These are phyloP conservation scores for Nicotiana knightiana DNA, from an alignment of 257 asterid genomes.

Conservation along the genomic window DNA sequence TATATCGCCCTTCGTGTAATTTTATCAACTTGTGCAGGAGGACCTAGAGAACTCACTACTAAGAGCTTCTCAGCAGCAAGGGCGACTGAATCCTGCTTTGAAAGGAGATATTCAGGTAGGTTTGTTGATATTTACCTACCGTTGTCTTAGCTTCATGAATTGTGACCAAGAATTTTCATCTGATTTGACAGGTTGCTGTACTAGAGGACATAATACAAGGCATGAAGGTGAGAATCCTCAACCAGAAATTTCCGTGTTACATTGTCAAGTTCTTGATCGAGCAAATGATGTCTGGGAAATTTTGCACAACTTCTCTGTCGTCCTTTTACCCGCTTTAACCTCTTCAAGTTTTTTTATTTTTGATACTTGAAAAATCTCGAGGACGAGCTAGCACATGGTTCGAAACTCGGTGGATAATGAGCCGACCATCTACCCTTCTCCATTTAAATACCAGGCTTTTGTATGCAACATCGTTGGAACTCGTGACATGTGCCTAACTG, in stretches of 20 bases:
- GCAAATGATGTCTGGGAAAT: background rate
- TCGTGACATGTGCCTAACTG: background rate
- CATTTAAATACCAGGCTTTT: background rate
- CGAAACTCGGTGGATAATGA: background rate
- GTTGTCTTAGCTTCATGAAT: background rate
- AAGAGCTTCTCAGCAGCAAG: constrained; percentile 68
- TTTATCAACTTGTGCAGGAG: constrained; percentile 45
- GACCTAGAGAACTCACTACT: constrained; percentile 67
- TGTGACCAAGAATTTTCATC: background rate
- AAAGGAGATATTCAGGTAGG: constrained; percentile 62
- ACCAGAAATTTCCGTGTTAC: background rate
- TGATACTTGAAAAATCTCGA: background rate
- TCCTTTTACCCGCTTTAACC: background rate
- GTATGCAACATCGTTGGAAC: background rate
- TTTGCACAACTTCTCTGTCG: background rate
- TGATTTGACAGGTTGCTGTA: constrained; percentile 58
- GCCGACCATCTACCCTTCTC: background rate
- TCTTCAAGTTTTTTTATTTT: background rate
- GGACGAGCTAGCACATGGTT: background rate
- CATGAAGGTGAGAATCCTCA: constrained; percentile 64
- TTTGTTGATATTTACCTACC: background rate
- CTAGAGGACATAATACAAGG: constrained; percentile 78
- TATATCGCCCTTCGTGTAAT: background rate
- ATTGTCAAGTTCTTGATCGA: background rate
- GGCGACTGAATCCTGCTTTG: constrained; percentile 53